Evolutionary conservation across 257 asterid species (phyloP), one percentile per base, ranked within the genome.

Genomic region (Petrea volubilis): DNA sequence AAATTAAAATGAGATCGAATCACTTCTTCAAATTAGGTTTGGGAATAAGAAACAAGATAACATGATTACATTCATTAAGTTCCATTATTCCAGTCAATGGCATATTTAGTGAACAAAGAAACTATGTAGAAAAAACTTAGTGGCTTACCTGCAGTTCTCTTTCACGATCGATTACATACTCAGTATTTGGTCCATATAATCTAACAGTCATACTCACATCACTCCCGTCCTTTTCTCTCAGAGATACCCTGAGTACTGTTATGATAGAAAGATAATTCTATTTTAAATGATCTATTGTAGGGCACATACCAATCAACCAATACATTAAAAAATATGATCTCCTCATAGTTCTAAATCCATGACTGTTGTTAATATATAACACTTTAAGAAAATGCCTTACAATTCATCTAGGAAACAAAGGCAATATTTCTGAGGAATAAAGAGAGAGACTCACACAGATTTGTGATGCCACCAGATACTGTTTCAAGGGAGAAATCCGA

Each of bases 401-500:
- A 57, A 44, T 64, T 7, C 58, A 44, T 58, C 43, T 40, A 60
- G 31, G 6, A 36, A 23, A 41, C 17, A 29, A 62, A 24, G 60
- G 62, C 15, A 53, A 50, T 28, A 34, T 31, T 44, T 67, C 47
- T 64, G 63, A 56, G 67, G 64, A 66, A 25, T 41, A 72, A 55
- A 59, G 58, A 52, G 21, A 68, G 78, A 82, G 24, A 75, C 94
- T 40, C 76, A 93, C 97, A 77, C 40, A 86, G 79, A 83, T 94
- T 94, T 66, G 99, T 94, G 79, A 94, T 94, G 83, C 99, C 99
- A 58, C 99, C 99, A n/a, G 99, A 85, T 60, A 94, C 92, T 7
- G 82, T 94, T 69, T 90, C 95, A 41, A 88, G 85, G 71, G 97
- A 85, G 82, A 89, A 84, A 73, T 69, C 79, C 41, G 99, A 86